Evolutionary conservation across 2,329 filamentous ascomycete genomes (phyloP).

Genomic region (Lasiodiplodia gonubiensis): DNA sequence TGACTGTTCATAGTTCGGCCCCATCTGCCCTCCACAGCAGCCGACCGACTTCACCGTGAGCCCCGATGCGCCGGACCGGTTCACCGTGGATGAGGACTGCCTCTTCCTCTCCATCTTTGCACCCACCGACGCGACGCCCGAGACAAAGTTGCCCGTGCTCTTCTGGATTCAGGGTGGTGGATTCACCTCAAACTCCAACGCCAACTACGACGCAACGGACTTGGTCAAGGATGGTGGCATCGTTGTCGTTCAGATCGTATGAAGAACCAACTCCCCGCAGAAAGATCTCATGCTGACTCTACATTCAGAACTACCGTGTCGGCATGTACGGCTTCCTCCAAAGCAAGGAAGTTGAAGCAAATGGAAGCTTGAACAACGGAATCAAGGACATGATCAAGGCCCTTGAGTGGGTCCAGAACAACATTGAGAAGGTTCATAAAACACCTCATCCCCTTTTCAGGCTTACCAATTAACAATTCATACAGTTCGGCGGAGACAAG

Average conservation of each 20-base stretch:
- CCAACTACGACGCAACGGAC: slow-evolving; percentile 59
- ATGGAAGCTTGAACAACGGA: slow-evolving; percentile 59
- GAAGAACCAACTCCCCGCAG: neutral
- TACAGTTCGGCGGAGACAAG: slow-evolving; percentile 55
- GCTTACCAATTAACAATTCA: neutral
- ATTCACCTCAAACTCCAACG: slow-evolving; percentile 55
- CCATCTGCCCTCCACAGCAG: slow-evolving; percentile 42
- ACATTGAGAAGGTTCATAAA: slow-evolving; percentile 44
- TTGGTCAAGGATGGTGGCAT: slow-evolving; percentile 65
- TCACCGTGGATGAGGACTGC: slow-evolving; percentile 51
- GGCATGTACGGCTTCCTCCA: slow-evolving; percentile 65
- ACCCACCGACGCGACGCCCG: slow-evolving; percentile 41
- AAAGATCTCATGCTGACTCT: neutral
- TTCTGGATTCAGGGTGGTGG: slow-evolving; percentile 64
- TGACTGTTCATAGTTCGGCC: slow-evolving; percentile 31
- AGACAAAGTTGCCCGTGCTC: slow-evolving; percentile 50
- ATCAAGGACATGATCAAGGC: slow-evolving; percentile 59
- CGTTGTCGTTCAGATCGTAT: slow-evolving; percentile 59
- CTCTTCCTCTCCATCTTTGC: slow-evolving; percentile 58
- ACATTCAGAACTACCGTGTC: slow-evolving; percentile 62
- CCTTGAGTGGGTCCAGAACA: slow-evolving; percentile 54
- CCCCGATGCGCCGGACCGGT: slow-evolving; percentile 30
- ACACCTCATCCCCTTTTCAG: neutral
- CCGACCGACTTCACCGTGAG: slow-evolving; percentile 35
- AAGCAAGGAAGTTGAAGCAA: slow-evolving; percentile 59